phyloP scores from a whole-genome alignment of 208 protist species.

The Leishmania amazonensis region DNA sequence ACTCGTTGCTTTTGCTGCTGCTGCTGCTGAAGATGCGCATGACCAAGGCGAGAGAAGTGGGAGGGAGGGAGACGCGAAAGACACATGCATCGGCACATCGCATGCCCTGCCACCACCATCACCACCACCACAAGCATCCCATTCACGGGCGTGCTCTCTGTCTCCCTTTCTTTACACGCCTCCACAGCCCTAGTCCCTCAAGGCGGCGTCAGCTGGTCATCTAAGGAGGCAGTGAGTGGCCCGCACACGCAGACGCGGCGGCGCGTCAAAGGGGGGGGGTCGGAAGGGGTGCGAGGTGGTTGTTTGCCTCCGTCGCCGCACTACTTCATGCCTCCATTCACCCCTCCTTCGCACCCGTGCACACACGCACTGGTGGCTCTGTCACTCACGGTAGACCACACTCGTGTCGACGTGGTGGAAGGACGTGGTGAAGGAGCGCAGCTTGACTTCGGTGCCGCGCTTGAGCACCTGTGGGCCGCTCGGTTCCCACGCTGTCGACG shows the following conservation, averaged over 20 bases:
- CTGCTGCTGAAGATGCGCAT: neutral
- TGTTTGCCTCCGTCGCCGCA: neutral
- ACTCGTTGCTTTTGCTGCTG: neutral
- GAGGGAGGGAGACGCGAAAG: neutral
- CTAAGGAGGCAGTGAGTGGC: neutral
- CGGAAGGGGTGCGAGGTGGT: neutral
- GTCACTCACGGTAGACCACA: slow-evolving; percentile 84
- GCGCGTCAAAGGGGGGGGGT: neutral
- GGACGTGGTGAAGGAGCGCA: slow-evolving; percentile 95
- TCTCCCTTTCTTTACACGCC: neutral
- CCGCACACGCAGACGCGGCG: neutral
- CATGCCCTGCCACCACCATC: neutral
- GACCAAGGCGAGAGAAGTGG: neutral
- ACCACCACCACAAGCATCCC: neutral
- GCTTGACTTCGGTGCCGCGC: slow-evolving; percentile 91
- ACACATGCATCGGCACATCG: neutral
- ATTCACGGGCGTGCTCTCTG: neutral
- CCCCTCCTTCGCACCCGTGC: neutral
- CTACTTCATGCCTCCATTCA: neutral
- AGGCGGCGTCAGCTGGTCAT: neutral
- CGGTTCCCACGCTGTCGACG: slow-evolving; percentile 94
- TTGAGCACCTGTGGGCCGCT: slow-evolving; percentile 95
- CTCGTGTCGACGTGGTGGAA: slow-evolving; percentile 90
- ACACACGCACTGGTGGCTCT: neutral
- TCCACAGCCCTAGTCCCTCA: neutral